Evolutionary conservation across 2,329 filamentous ascomycete species (phyloP).

Genomic region (Lanzia echinophila): DNA sequence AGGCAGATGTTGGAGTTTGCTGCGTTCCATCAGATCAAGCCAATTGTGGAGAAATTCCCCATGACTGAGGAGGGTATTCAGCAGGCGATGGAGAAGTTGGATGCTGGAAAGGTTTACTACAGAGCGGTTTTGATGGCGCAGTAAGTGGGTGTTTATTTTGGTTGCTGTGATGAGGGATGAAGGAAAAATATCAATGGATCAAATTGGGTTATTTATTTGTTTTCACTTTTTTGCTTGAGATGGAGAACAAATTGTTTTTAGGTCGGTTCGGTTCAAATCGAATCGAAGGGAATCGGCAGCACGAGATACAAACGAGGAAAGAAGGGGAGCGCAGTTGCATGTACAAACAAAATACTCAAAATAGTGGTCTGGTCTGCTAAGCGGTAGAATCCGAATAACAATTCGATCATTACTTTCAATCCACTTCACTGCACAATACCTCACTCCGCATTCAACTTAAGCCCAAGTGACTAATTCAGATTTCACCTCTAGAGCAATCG

Average conservation of each 20-base stretch:
- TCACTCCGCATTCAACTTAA: not conserved
- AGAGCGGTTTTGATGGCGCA: slow-evolving; percentile 34
- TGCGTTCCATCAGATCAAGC: slow-evolving; percentile 48
- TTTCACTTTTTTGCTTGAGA: not conserved
- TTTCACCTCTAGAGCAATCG: not conserved
- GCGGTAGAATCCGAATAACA: not conserved
- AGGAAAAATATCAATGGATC: not conserved
- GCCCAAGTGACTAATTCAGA: not conserved
- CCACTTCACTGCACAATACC: not conserved
- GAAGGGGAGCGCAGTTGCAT: too few relatives aligned
- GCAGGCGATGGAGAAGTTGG: slow-evolving; percentile 48
- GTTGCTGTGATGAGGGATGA: not conserved
- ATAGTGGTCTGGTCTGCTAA: too few relatives aligned
- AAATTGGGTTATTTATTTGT: not conserved
- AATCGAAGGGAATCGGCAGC: too few relatives aligned
- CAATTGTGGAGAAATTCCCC: slow-evolving; percentile 48
- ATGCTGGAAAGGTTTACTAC: slow-evolving; percentile 46
- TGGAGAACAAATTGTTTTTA: too few relatives aligned
- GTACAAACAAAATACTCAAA: too few relatives aligned
- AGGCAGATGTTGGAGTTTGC: slow-evolving; percentile 53
- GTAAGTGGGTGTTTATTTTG: slow-evolving; percentile 5
- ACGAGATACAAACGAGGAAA: too few relatives aligned
- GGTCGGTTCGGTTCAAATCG: too few relatives aligned
- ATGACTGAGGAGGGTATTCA: slow-evolving; percentile 47
- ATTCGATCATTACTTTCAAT: not conserved